Conservation (phyloP, 2,329 filamentous ascomycete genomes). For the Claviceps paspali region DNA sequence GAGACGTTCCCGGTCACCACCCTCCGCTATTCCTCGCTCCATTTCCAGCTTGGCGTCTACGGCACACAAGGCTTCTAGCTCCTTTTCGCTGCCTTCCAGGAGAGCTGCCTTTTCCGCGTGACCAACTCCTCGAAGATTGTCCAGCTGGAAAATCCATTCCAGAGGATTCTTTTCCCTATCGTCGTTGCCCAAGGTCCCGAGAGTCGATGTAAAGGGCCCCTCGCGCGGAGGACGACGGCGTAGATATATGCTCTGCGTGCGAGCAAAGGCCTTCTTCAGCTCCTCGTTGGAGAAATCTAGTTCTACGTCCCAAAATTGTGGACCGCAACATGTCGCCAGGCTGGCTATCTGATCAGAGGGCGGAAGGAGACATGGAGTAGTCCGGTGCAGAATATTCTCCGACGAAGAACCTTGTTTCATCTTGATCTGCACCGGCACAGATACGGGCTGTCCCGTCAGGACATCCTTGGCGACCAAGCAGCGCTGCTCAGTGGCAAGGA, state of each 20-base stretch:
- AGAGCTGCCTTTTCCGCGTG: constrained; percentile 52
- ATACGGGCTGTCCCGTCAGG: constrained; percentile 65
- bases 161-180: constrained; percentile 31
- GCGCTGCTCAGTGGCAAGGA: constrained; percentile 75
- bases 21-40: constrained; percentile 29
- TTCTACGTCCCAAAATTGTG: constrained; percentile 66
- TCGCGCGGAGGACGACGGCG: constrained; percentile 54
- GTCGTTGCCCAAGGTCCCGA: constrained; percentile 50
- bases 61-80: constrained; percentile 30
- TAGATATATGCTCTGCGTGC: constrained; percentile 60
- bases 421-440: constrained; percentile 53
- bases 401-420: constrained; percentile 29
- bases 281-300: constrained; percentile 56
- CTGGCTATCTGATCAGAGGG: constrained; percentile 47
- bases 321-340: constrained; percentile 44
- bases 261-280: constrained; percentile 45
- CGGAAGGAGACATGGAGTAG: constrained; percentile 46
- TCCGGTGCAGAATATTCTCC: constrained; percentile 25
- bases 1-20: constrained; percentile 25
- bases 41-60: constrained; percentile 63
- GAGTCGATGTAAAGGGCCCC: constrained; percentile 55
- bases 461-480: constrained; percentile 82
- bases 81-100: constrained; percentile 35
- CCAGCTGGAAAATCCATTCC: constrained; percentile 59
- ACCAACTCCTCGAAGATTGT: constrained; percentile 37